Percentiles rank a stretch among this genome's conserved stretches.
Evolutionary conservation across 1,284 basidiomycete species (phyloP).

Genomic region (Ceratobasidium sp.): DNA sequence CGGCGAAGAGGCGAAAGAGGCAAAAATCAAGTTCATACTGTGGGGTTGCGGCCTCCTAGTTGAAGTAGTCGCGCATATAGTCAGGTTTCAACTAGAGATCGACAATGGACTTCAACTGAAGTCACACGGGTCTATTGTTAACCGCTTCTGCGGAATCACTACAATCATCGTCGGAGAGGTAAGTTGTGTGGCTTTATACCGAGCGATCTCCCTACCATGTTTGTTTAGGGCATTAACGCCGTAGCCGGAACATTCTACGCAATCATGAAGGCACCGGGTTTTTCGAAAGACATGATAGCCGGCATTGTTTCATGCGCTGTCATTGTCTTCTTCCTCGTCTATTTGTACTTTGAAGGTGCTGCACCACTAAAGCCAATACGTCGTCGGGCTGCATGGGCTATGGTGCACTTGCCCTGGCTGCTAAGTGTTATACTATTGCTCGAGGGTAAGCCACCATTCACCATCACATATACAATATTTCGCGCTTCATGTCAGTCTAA

Average conservation of each 20-base stretch:
- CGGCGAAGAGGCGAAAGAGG: background rate
- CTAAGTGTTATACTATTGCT: slow-evolving; percentile 31
- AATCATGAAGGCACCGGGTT: slow-evolving; percentile 31
- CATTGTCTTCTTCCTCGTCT: slow-evolving; percentile 40
- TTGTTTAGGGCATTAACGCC: slow-evolving; percentile 36
- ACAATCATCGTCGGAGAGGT: slow-evolving; percentile 40
- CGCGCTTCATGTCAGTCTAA: background rate
- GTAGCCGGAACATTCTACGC: slow-evolving; percentile 34
- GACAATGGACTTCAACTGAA: slow-evolving; percentile 21
- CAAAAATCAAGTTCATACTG: slow-evolving; percentile 23
- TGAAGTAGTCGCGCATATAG: slow-evolving; percentile 36
- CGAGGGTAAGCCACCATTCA: background rate
- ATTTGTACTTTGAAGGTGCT: slow-evolving; percentile 41
- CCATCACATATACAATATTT: too few species aligned
- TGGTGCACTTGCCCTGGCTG: slow-evolving; percentile 40
- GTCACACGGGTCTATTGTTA: slow-evolving; percentile 27
- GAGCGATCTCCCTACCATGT: background rate
- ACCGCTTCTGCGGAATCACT: slow-evolving; percentile 19
- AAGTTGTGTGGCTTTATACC: background rate
- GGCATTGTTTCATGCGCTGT: slow-evolving; percentile 17
- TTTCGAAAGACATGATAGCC: background rate
- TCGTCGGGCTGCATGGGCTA: slow-evolving; percentile 35
- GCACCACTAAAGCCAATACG: slow-evolving; percentile 34
- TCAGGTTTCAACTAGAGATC: slow-evolving; percentile 33
- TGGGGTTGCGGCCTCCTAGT: slow-evolving; percentile 22